These are phyloP conservation scores for Passiflora organensis DNA, from an alignment of 345 rosid species.

Conservation along the genomic window DNA sequence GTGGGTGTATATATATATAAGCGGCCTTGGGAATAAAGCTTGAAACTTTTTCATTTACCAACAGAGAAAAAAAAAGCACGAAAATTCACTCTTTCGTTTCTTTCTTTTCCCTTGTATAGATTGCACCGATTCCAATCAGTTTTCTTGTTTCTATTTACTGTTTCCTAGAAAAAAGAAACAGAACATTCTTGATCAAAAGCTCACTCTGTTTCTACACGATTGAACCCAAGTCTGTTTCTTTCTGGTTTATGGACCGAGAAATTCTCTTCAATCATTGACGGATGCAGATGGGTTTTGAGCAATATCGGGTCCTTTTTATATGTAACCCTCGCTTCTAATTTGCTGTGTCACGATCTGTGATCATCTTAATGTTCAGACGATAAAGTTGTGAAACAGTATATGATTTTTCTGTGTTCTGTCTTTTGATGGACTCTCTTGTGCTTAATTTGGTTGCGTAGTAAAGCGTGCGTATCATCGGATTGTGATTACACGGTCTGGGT, in stretches of 20 bases:
- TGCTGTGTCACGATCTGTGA: slow-evolving; percentile 35
- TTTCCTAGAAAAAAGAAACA: too few species aligned
- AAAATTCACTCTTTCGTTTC: too few species aligned
- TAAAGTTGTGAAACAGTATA: slow-evolving; percentile 19
- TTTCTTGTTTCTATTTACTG: too few species aligned
- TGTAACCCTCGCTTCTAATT: slow-evolving; percentile 34
- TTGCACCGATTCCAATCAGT: too few species aligned
- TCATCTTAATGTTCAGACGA: slow-evolving; percentile 35
- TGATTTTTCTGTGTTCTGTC: slow-evolving; percentile 4
- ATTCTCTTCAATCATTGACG: slow-evolving; percentile 26
- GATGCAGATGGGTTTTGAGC: slow-evolving; percentile 49
- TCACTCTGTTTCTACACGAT: slow-evolving; percentile 33
- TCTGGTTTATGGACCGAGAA: slow-evolving; percentile 22
- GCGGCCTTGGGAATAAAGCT: not conserved
- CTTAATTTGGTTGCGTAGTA: slow-evolving; percentile 23
- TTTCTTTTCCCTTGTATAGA: too few species aligned
- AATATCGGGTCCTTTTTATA: slow-evolving; percentile 29
- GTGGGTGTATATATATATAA: too few species aligned
- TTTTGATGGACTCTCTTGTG: slow-evolving; percentile 11
- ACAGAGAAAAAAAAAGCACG: too few species aligned
- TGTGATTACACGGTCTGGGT: slow-evolving; percentile 36
- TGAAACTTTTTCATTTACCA: not conserved
- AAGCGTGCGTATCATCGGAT: slow-evolving; percentile 16
- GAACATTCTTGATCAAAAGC: slow-evolving; percentile 29
- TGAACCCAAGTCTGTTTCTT: slow-evolving; percentile 17